A percentile compares a stretch with the other conserved stretches of the same genome.
Evolutionary conservation across 2,329 filamentous ascomycete species (phyloP).

Genomic region (Phoma sp.): DNA sequence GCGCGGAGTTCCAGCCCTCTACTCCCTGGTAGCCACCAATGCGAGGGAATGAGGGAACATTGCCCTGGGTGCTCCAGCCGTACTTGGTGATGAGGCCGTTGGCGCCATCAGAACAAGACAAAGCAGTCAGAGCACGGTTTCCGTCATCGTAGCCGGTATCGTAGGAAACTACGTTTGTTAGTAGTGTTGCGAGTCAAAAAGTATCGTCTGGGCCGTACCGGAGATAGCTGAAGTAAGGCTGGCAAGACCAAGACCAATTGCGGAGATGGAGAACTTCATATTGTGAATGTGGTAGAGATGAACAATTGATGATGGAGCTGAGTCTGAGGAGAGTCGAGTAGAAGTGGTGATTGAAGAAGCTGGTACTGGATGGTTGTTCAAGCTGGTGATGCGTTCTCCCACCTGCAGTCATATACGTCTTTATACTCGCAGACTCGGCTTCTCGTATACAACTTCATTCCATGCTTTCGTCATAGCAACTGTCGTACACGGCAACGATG

Average conservation of each 20-base stretch:
- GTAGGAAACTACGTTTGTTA: conserved; percentile 64
- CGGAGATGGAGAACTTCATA: conserved; percentile 44
- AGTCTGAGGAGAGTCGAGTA: neutral
- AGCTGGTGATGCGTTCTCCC: conserved; percentile 25
- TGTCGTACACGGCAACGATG: conserved; percentile 28
- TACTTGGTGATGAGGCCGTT: conserved; percentile 71
- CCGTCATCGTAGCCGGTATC: conserved; percentile 73
- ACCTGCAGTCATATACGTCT: conserved; percentile 20
- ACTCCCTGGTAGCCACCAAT: conserved; percentile 59
- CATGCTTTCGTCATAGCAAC: conserved; percentile 25
- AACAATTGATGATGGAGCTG: conserved; percentile 2
- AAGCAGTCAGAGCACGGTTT: conserved; percentile 59
- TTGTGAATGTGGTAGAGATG: conserved; percentile 14
- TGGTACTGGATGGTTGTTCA: conserved; percentile 16
- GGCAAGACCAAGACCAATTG: conserved; percentile 35
- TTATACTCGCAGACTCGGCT: conserved; percentile 38
- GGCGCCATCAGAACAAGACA: conserved; percentile 71
- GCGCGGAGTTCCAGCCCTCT: conserved; percentile 52
- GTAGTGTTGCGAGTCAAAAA: neutral
- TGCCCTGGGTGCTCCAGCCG: conserved; percentile 60
- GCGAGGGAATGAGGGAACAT: conserved; percentile 55
- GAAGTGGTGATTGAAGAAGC: conserved; percentile 4
- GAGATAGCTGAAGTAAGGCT: conserved; percentile 44
- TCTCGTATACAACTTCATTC: conserved; percentile 22
- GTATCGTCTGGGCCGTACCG: conserved; percentile 20